These are phyloP conservation scores for Casuarina glauca DNA, from an alignment of 306 rosid species.

Conservation along the genomic window DNA sequence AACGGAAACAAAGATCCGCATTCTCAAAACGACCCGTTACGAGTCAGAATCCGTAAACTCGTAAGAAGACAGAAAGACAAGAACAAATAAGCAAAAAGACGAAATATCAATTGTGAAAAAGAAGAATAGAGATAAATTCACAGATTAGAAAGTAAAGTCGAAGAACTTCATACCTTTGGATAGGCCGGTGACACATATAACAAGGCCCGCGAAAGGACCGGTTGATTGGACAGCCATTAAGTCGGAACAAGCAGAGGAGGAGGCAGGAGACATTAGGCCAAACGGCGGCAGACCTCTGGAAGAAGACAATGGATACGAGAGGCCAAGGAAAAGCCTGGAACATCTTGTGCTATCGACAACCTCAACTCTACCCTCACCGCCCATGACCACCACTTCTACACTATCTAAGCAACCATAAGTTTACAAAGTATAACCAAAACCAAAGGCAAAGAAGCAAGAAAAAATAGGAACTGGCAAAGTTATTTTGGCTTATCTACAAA, in stretches of 20 bases:
- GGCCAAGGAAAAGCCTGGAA: slow-evolving; percentile 61
- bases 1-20: background rate
- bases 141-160: slow-evolving; percentile 11
- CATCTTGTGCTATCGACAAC: slow-evolving; percentile 78
- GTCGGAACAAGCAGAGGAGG: slow-evolving; percentile 54
- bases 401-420: background rate
- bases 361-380: slow-evolving; percentile 60
- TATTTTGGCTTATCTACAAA: background rate
- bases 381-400: slow-evolving; percentile 51
- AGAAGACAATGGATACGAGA: slow-evolving; percentile 57
- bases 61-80: slow-evolving; percentile 2
- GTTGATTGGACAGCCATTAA: slow-evolving; percentile 38
- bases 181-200: slow-evolving; percentile 91
- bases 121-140: background rate
- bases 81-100: background rate
- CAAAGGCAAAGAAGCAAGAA: background rate
- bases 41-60: background rate
- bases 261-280: slow-evolving; percentile 66
- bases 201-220: slow-evolving; percentile 79
- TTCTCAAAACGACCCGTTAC: background rate
- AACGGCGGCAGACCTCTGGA: slow-evolving; percentile 54
- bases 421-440: slow-evolving; percentile 17
- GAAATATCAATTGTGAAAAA: background rate
- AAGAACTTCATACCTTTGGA: slow-evolving; percentile 67
- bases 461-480: no score